These are phyloP conservation scores for Fusarium mundagurra DNA, from an alignment of 2,329 filamentous ascomycete species.

Conservation along the genomic window DNA sequence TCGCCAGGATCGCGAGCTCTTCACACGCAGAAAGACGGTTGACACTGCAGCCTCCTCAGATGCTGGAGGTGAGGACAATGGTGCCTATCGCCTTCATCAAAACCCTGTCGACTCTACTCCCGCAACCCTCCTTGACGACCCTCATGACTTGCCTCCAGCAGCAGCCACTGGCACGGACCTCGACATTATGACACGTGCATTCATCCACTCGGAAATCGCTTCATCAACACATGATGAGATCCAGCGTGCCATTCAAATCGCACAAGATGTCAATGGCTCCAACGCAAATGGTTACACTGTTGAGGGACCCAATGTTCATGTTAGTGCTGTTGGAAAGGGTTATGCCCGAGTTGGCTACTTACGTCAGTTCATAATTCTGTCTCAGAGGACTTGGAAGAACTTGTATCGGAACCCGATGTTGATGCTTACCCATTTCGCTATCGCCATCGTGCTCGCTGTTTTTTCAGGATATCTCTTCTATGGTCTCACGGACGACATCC, in stretches of 20 bases:
- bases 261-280: slow-evolving; percentile 72
- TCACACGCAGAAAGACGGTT: slow-evolving; percentile 76
- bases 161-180: slow-evolving; percentile 78
- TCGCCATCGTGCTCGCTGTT: slow-evolving; percentile 92
- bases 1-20: slow-evolving; percentile 90
- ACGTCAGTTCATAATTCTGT: slow-evolving; percentile 89
- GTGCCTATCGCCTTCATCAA: slow-evolving; percentile 62
- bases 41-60: slow-evolving; percentile 72
- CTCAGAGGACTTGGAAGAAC: slow-evolving; percentile 93
- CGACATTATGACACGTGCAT: slow-evolving; percentile 81
- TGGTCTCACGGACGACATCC: slow-evolving; percentile 93
- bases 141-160: slow-evolving; percentile 67
- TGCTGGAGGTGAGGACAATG: slow-evolving; percentile 60
- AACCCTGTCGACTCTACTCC: slow-evolving; percentile 57
- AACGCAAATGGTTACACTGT: slow-evolving; percentile 64
- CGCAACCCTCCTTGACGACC: slow-evolving; percentile 74
- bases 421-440: slow-evolving; percentile 98
- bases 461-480: slow-evolving; percentile 97
- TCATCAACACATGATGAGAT: slow-evolving; percentile 81
- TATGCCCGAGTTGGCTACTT: slow-evolving; percentile 83
- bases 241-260: slow-evolving; percentile 70
- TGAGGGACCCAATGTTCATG: slow-evolving; percentile 59
- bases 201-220: slow-evolving; percentile 81
- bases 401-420: slow-evolving; percentile 97
- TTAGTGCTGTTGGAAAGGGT: slow-evolving; percentile 75